Evolutionary conservation across 768 basidiomycete species (phyloP), one percentile per base, ranked within the genome.

Genomic region (Hortiboletus campestris): DNA sequence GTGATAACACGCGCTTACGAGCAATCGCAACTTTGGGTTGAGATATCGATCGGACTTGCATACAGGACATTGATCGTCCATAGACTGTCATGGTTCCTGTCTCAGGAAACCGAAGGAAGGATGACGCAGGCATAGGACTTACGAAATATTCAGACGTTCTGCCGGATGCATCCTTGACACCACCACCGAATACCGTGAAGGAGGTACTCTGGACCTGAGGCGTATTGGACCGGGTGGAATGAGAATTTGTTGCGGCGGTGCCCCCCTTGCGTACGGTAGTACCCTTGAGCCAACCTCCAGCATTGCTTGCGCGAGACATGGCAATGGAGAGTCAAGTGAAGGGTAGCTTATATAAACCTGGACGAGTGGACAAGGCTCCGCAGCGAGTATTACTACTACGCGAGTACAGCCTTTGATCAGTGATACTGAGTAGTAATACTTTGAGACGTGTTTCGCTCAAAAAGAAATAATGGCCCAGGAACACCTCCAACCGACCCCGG

Each of bases 1-100:
- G 75, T 99, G 97, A 73, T 97, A 99, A 71, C 97, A 99, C 16
- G 92, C 88, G 71, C 91, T 94, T 63, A 99, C 94, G 46, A 98
- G 82, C 38, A 99, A 79, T 41, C 96, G 84, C 34, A 99, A 77
- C 67, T 95, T 96, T 20, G 94, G 93, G 65, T 98, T 97, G 55
- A 97, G 78, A 69, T 97, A 98, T 51, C 96, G 78, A 71, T 99
- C 97, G 39, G 92, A 94, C 72, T 94, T 94, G 79, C 97, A 98
- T 2, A 98, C 89, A 0, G 96, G 96, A 75, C 97, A 99, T 68
- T 91, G 86, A 71, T 99, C 97, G 58, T 92, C 89, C 83, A 90
- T 89, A 25, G 87, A 85, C 89, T 91, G 48, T 9, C 48, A 25
- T 16, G 16, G 50, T 2, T 17, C 34, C 42, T 36, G 42, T 46